These are phyloP conservation scores for Amphirosellinia nigrospora DNA, from an alignment of 495 filamentous ascomycete genomes.

Conservation along the genomic window DNA sequence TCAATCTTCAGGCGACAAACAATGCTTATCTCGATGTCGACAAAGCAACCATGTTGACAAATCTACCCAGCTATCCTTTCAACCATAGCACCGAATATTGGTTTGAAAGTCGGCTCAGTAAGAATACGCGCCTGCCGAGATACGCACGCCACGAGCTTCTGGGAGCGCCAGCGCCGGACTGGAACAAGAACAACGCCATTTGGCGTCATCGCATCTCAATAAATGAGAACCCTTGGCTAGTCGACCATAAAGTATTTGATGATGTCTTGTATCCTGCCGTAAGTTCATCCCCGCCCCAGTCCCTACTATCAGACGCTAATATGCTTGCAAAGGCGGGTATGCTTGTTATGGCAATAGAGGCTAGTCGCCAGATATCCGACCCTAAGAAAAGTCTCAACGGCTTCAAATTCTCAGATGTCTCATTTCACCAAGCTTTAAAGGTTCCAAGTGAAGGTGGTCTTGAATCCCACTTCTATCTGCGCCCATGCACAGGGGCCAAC, in stretches of 20 bases:
- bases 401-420: constrained; percentile 29
- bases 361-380: constrained; percentile 43
- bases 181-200: constrained; percentile 37
- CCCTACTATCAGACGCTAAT: background rate
- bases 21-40: background rate
- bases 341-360: constrained; percentile 56
- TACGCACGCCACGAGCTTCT: constrained; percentile 50
- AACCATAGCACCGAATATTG: constrained; percentile 46
- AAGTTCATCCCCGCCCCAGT: background rate
- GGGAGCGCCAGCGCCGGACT: constrained; percentile 43
- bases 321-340: constrained; percentile 42
- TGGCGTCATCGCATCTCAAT: constrained; percentile 54
- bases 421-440: constrained; percentile 40
- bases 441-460: constrained; percentile 41
- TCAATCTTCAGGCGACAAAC: constrained; percentile 46
- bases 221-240: constrained; percentile 51
- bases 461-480: constrained; percentile 44
- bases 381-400: constrained; percentile 20
- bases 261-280: constrained; percentile 52
- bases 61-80: constrained; percentile 48
- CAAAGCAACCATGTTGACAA: constrained; percentile 29
- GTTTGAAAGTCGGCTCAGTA: constrained; percentile 46
- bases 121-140: constrained; percentile 44
- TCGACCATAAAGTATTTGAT: constrained; percentile 45
- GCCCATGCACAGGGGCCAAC: constrained; percentile 12